phyloP scores from a whole-genome alignment of 768 basidiomycete species.

The Dacryopinax primogenitus region DNA sequence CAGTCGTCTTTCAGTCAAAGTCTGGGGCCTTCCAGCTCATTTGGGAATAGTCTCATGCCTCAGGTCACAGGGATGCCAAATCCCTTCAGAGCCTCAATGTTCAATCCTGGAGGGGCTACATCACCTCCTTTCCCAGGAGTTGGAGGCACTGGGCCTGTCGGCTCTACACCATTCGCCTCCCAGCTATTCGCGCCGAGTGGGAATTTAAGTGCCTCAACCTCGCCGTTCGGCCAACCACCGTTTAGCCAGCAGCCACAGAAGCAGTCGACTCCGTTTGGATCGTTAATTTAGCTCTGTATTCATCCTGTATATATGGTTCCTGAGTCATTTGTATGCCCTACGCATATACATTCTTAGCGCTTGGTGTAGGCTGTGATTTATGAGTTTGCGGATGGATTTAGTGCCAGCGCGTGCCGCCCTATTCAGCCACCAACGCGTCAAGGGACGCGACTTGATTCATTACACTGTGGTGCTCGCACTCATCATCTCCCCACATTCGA shows the following conservation, averaged over 20 bases:
- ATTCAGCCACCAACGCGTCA: not conserved
- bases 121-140: conserved; percentile 4
- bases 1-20: not conserved
- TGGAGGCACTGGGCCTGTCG: not conserved
- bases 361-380: not conserved
- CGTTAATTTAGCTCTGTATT: not conserved
- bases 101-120: conserved; percentile 9
- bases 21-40: not conserved
- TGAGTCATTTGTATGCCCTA: not conserved
- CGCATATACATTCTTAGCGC: not conserved
- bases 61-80: conserved; percentile 33
- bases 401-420: not conserved
- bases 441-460: conserved; percentile 8
- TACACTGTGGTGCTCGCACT: not conserved
- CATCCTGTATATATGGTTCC: not conserved
- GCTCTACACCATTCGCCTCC: conserved; percentile 10
- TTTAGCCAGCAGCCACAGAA: conserved; percentile 7
- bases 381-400: conserved; percentile 3
- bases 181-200: not conserved
- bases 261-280: not conserved
- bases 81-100: conserved; percentile 34
- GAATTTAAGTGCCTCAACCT: not conserved
- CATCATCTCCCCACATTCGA: conserved; percentile 23
- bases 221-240: not conserved
- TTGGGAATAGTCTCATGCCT: conserved; percentile 29